Evolutionary conservation across 805 yeast genomes (phyloP).

Genomic region (Ogataea corticis): DNA sequence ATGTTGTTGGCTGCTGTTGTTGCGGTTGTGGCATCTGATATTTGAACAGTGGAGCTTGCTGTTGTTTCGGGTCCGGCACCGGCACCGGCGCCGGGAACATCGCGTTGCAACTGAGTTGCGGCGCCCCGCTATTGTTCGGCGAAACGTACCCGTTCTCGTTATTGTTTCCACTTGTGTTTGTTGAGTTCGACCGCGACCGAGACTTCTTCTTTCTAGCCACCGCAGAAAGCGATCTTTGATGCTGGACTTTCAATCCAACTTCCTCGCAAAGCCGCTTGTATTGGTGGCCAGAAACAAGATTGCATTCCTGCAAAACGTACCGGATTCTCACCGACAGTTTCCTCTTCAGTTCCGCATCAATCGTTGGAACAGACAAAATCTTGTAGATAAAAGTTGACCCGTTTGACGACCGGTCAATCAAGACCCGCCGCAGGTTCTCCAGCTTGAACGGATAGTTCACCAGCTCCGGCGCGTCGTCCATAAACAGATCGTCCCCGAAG

Average conservation of each 20-base stretch:
- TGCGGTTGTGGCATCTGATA: not conserved
- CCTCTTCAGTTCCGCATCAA: conserved; percentile 56
- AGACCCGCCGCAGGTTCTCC: conserved; percentile 44
- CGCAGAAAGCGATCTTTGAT: conserved; percentile 23
- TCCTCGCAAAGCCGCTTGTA: conserved; percentile 89
- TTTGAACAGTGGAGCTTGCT: not conserved
- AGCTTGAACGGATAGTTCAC: conserved; percentile 19
- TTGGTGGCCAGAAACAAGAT: conserved; percentile 59
- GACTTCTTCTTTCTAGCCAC: conserved; percentile 27
- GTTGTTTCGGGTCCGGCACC: not conserved
- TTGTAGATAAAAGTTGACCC: conserved; percentile 81
- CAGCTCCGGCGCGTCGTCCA: conserved; percentile 17
- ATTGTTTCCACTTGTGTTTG: conserved; percentile 16
- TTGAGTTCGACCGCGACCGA: conserved; percentile 30
- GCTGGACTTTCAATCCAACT: conserved; percentile 60
- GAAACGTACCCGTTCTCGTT: conserved; percentile 2
- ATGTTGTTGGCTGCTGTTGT: conserved; percentile 2
- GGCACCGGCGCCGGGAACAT: conserved; percentile 8
- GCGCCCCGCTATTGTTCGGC: conserved; percentile 2
- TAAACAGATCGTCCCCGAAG: conserved; percentile 50
- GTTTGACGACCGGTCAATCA: conserved; percentile 60
- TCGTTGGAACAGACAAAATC: conserved; percentile 69
- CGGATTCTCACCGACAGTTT: conserved; percentile 63
- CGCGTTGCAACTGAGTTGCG: conserved; percentile 11
- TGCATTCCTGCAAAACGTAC: conserved; percentile 58